Conservation (phyloP, 495 filamentous ascomycete species). For the Penicillium canariense region DNA sequence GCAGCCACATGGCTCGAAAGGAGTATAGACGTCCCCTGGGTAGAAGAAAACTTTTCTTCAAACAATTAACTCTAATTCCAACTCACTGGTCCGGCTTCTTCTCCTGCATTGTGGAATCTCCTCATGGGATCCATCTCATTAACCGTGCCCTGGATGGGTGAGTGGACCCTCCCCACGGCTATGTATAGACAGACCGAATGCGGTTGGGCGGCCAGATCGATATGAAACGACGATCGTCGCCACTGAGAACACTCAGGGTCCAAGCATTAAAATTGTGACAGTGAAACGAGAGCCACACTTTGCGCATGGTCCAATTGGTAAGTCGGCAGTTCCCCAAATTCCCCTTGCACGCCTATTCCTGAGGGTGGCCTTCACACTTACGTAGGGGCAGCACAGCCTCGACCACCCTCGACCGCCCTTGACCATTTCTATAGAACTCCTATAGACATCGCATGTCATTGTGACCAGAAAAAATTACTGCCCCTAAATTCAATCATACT, state of each 20-base stretch:
- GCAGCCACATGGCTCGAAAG: too few relatives aligned
- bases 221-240: slow-evolving; percentile 25
- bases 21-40: too few relatives aligned
- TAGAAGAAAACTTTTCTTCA: too few relatives aligned
- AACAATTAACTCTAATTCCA: too few relatives aligned
- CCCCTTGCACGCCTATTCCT: not conserved
- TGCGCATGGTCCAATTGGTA: not conserved
- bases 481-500: not conserved
- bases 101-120: not conserved
- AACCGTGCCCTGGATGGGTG: slow-evolving; percentile 7
- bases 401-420: too few relatives aligned
- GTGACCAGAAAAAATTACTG: not conserved
- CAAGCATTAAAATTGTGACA: slow-evolving; percentile 6
- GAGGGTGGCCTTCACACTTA: not conserved
- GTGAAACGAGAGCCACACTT: not conserved
- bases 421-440: too few relatives aligned
- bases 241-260: slow-evolving; percentile 18
- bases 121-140: too few relatives aligned
- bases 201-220: slow-evolving; percentile 16
- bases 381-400: not conserved
- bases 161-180: slow-evolving; percentile 6
- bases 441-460: not conserved
- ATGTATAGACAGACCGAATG: slow-evolving; percentile 17
- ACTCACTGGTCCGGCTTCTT: slow-evolving; percentile 5
- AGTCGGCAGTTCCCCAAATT: not conserved